Conservation (phyloP, 1,284 basidiomycete species). For the Pseudozyma hubeiensis region DNA sequence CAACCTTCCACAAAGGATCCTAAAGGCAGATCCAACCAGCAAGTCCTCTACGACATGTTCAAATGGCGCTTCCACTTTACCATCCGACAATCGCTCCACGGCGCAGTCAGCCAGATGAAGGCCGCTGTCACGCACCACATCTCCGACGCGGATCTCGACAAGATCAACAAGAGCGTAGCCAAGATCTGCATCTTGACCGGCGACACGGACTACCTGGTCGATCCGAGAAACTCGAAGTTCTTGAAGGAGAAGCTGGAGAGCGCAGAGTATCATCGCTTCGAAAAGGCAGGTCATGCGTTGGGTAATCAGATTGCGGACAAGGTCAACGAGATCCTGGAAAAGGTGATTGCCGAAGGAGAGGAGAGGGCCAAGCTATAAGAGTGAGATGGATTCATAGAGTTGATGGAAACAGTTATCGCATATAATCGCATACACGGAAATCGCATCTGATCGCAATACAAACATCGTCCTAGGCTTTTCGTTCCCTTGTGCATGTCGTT, state of each 20-base stretch:
- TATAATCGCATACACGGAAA: conserved; percentile 10
- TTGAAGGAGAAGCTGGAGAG: conserved; percentile 77
- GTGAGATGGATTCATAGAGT: conserved; percentile 3
- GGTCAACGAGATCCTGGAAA: conserved; percentile 50
- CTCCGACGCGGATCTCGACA: conserved; percentile 72
- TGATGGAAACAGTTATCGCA: too few relatives aligned
- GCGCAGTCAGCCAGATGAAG: conserved; percentile 79
- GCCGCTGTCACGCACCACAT: conserved; percentile 80
- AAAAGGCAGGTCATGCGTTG: conserved; percentile 78
- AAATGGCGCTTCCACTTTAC: conserved; percentile 74
- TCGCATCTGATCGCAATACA: background rate
- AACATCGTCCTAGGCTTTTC: too few relatives aligned
- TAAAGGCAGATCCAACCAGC: conserved; percentile 35
- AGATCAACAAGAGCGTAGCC: conserved; percentile 74
- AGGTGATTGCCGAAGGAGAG: conserved; percentile 23
- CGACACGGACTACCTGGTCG: conserved; percentile 78
- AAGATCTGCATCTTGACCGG: conserved; percentile 79
- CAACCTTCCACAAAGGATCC: conserved; percentile 52
- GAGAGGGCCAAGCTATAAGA: background rate
- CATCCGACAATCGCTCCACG: conserved; percentile 75
- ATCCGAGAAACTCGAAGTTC: conserved; percentile 74
- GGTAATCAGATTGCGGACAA: conserved; percentile 71
- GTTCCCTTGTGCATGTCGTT: background rate
- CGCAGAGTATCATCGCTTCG: conserved; percentile 77
- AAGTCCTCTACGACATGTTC: conserved; percentile 69